These are phyloP conservation scores for Aspergillus hiratsukae DNA, from an alignment of 2,329 filamentous ascomycete species.

Conservation along the genomic window DNA sequence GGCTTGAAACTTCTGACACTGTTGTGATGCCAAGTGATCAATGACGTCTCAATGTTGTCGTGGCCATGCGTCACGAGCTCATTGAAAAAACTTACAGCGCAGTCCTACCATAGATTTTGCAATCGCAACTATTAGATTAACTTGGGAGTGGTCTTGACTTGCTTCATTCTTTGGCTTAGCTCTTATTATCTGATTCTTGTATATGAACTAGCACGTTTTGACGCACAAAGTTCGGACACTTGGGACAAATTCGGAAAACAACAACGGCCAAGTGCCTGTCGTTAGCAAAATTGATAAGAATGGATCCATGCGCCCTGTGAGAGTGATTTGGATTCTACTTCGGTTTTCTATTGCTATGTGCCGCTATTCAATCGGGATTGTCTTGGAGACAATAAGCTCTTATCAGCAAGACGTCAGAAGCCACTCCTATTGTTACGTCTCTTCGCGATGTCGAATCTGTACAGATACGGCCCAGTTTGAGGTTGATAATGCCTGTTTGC, in stretches of 20 bases:
- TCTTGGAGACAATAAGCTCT: not conserved
- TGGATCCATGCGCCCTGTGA: not conserved
- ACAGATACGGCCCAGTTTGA: not conserved
- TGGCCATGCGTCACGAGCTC: not conserved
- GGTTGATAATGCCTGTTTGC: not conserved
- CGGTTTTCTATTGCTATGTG: not conserved
- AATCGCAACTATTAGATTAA: not conserved
- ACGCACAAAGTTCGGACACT: not conserved
- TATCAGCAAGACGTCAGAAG: not conserved
- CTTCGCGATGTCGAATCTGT: not conserved
- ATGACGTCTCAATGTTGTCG: slow-evolving; percentile 11
- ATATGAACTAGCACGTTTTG: not conserved
- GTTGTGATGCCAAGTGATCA: slow-evolving; percentile 23
- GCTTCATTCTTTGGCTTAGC: not conserved
- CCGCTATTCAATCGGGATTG: not conserved
- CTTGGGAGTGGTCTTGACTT: not conserved
- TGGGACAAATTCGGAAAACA: not conserved
- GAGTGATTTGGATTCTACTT: not conserved
- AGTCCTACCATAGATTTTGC: not conserved
- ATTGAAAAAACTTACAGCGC: not conserved
- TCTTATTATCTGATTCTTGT: not conserved
- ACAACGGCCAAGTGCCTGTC: not conserved
- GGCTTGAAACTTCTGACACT: slow-evolving; percentile 53
- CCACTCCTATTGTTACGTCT: not conserved
- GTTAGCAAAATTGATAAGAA: not conserved